Base-by-base conservation (phyloP, 148 eudicot species). In the Bassia scoparia region DNA sequence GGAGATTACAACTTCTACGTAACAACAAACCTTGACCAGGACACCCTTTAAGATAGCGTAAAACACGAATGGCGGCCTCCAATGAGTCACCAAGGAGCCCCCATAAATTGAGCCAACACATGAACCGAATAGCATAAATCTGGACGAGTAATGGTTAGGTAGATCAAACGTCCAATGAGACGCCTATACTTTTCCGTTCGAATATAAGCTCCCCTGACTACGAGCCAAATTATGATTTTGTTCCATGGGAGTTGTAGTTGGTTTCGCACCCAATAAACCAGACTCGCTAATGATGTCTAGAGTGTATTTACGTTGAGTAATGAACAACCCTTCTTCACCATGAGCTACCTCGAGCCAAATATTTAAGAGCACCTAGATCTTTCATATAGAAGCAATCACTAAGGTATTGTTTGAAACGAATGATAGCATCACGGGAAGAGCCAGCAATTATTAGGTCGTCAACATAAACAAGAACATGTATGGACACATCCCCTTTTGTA, bases 11-110 rank as follows among this genome's bases (percentile, higher is more conserved):
- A 53, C 33, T 7, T 0, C 1, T 3, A 1, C 35, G 37, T 12
- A 70, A 2, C 4, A 72, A 2, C 9, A 72, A 17, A 20, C 76
- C 58, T 29, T 60, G 68, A 15, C 76, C 68, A 24, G 67, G 76
- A 2, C 52, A 11, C 1, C 44, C 23, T 43, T 72, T 72, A 0
- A 31, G 2, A 23, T 34, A 70, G 0, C 23, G 5, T 48, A 52
- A 16, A 55, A 55, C 44, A 17, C 44, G 12, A 1, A 30, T 0
- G 30, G 64, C 20, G 0, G 59, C 72, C 3, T 69, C 72, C 54
- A 30, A 49, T 69, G 72, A 20, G 27, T 37, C 3, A 26, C 29
- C 58, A 38, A n/a, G 73, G 60, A 17, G 49, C 43, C 27, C 24
- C n/a, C 58, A 70, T 52, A 20, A 55, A 54, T 23, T 38, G 68